Percentiles rank a stretch among this genome's conserved stretches.
Evolutionary conservation across 176 grass and related monocot species (phyloP).

Genomic region (Musa troglodytarum): DNA sequence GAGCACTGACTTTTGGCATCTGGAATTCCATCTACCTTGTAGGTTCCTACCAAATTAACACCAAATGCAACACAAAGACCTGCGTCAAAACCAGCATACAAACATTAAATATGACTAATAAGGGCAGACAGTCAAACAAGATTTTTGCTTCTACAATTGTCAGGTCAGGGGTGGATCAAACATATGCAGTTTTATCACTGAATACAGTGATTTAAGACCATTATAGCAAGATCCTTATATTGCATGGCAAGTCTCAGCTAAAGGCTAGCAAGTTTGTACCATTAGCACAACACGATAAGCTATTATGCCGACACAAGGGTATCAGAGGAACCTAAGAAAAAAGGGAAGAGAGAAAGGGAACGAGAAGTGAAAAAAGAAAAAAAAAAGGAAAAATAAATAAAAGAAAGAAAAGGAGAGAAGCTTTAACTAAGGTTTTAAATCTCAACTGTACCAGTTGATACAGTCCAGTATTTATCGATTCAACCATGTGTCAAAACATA

Average conservation of each 20-base stretch:
- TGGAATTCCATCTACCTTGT: neutral
- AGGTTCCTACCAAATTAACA: too few species aligned
- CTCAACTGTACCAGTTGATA: too few species aligned
- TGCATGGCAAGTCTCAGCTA: neutral
- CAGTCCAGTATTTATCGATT: too few species aligned
- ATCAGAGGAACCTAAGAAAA: too few species aligned
- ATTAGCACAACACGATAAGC: neutral
- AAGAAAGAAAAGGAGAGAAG: too few species aligned
- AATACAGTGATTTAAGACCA: too few species aligned
- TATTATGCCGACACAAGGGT: neutral
- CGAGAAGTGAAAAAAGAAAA: neutral
- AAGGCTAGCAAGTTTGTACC: too few species aligned
- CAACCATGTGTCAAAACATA: too few species aligned
- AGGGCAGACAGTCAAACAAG: neutral
- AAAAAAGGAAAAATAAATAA: neutral
- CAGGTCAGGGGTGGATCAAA: neutral
- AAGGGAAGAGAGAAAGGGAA: neutral
- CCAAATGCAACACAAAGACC: too few species aligned
- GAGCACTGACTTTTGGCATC: neutral
- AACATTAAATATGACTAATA: neutral
- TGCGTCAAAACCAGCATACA: neutral
- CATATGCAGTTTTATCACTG: neutral
- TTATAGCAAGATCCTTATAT: too few species aligned
- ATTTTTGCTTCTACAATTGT: neutral
- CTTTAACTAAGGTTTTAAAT: too few species aligned